Base-by-base conservation (phyloP, 140 eudicot genomes). In the Erigeron philadelphicus region DNA sequence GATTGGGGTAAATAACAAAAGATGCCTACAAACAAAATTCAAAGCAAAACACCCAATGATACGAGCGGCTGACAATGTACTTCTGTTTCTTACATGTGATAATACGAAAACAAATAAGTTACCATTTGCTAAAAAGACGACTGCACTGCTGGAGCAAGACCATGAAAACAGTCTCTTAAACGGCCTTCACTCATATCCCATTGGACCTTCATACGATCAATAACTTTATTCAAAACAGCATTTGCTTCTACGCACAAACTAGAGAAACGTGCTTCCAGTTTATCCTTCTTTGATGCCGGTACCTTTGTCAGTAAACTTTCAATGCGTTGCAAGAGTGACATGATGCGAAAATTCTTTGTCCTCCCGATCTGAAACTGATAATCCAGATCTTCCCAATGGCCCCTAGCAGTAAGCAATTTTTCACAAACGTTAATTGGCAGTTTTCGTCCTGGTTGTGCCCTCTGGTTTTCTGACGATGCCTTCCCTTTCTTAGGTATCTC, bases 271-370 rank as follows among this genome's bases (percentile, higher is more conserved):
- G 38, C 38, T 31, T 31, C 38, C 38, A 31, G 5, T 11, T 8
- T 42, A 68, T 38, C 52, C 64, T 18, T 17, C 31, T 68, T 53
- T 53, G 52, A 53, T 16, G 38, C 64, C 1, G 73, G 49, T 16
- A 68, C 41, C 53, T 15, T 9, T 3, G 16, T 52, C 52, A 68
- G 4, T 17, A 53, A 8, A 4, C 4, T 18, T 4, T 68, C 42
- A 53, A 68, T 68, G 11, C 19, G 11, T 18, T 19, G 17, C 57
- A 66, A 7, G 41, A 2, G 12, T 66, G 59, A 62, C 6, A 41
- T 41, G 11, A 9, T 13, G 50, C 1, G 2, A 41, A 11, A 0
- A n/a, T 6, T 15, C 46, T 35, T 50, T 12, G 0, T 6, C n/a
- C n/a, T 11, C 57, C 18, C 57, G 12, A 2, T 6, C 17, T 50